Evolutionary conservation across 1,139 yeast species (phyloP).

Genomic region (Diutina pseudorugosa): DNA sequence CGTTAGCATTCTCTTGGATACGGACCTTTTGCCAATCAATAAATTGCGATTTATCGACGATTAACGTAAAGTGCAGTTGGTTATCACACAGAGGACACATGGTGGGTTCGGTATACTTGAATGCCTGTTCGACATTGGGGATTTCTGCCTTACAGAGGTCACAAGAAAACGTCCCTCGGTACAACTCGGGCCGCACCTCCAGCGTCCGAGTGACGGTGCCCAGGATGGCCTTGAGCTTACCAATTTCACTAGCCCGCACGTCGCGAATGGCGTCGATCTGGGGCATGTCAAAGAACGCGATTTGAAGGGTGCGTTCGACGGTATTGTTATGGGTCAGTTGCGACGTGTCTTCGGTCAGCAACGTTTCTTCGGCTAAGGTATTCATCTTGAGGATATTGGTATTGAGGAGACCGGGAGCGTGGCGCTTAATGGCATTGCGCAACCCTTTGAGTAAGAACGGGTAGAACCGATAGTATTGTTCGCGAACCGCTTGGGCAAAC

Average conservation of each 20-base stretch:
- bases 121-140: slow-evolving; percentile 86
- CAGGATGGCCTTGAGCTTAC: slow-evolving; percentile 70
- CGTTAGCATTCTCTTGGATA: slow-evolving; percentile 89
- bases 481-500: slow-evolving; percentile 78
- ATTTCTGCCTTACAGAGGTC: slow-evolving; percentile 78
- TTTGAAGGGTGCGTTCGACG: slow-evolving; percentile 71
- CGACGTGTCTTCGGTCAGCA: slow-evolving; percentile 14
- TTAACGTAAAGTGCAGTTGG: slow-evolving; percentile 75
- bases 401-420: slow-evolving; percentile 64
- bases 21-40: slow-evolving; percentile 97
- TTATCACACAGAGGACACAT: slow-evolving; percentile 87
- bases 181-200: slow-evolving; percentile 93
- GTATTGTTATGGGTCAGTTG: slow-evolving; percentile 14
- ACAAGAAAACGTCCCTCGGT: slow-evolving; percentile 79
- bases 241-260: slow-evolving; percentile 79
- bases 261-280: slow-evolving; percentile 79
- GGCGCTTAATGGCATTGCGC: slow-evolving; percentile 54
- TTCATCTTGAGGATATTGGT: slow-evolving; percentile 25
- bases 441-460: slow-evolving; percentile 77
- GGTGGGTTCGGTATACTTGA: slow-evolving; percentile 91
- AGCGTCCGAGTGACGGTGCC: slow-evolving; percentile 97
- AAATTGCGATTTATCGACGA: slow-evolving; percentile 74
- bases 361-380: slow-evolving; percentile 11
- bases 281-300: slow-evolving; percentile 83
- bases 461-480: slow-evolving; percentile 83